These are phyloP conservation scores for Cyphellophora attinorum DNA, from an alignment of 2,329 filamentous ascomycete genomes.

Conservation along the genomic window DNA sequence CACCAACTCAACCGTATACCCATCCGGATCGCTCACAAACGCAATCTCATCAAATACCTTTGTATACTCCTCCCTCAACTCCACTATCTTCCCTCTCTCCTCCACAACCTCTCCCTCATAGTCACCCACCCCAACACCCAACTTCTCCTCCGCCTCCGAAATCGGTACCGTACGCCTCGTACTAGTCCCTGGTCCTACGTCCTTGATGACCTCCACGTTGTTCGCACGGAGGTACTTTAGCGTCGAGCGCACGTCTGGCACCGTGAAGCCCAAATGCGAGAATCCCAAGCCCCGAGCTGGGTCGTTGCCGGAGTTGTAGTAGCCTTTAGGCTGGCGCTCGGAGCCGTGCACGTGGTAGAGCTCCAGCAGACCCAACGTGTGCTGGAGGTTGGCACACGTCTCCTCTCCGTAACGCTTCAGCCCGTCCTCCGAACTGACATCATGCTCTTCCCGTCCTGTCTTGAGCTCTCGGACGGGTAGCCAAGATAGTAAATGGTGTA, in stretches of 20 bases:
- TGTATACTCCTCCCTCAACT: constrained; percentile 25
- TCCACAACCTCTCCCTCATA: too few relatives aligned
- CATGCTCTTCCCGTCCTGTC: too few relatives aligned
- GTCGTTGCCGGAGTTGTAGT: constrained; percentile 22
- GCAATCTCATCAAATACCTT: constrained; percentile 27
- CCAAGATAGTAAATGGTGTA: constrained; percentile 32
- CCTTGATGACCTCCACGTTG: constrained; percentile 27
- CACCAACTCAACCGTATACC: constrained; percentile 25
- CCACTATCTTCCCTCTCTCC: constrained; percentile 11
- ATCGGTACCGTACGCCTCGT: constrained; percentile 23
- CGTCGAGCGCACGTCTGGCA: constrained; percentile 25
- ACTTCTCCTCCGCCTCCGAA: constrained; percentile 24
- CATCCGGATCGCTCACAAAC: constrained; percentile 29
- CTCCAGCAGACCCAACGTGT: constrained; percentile 26
- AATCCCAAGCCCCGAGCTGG: constrained; percentile 28
- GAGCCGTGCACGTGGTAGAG: constrained; percentile 28
- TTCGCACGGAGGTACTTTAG: constrained; percentile 21
- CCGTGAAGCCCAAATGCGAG: constrained; percentile 29
- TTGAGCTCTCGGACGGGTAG: constrained; percentile 23
- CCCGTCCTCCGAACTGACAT: too few relatives aligned
- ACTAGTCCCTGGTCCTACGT: constrained; percentile 20
- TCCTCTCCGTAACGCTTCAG: constrained; percentile 21
- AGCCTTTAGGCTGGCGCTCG: constrained; percentile 18
- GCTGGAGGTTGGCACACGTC: constrained; percentile 21
- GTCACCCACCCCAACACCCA: constrained; percentile 20